A percentile compares a stretch with the other conserved stretches of the same genome.
Evolutionary conservation across 352 stramenopile species (phyloP).

Genomic region (Globisporangium heterothallicum): DNA sequence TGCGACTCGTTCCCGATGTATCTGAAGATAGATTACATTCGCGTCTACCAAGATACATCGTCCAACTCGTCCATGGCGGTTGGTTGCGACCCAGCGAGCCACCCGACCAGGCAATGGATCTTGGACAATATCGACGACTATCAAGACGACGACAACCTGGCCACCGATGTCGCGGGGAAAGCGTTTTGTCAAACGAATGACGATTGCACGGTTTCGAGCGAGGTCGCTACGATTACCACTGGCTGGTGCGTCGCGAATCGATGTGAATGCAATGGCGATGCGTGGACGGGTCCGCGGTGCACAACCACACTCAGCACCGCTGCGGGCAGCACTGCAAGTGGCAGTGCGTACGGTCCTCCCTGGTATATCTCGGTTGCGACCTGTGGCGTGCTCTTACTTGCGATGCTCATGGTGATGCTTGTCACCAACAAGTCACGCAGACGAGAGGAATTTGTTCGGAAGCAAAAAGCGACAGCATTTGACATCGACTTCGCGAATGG

Average conservation of each 20-base stretch:
- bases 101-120: conserved; percentile 32
- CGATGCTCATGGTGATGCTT: not conserved
- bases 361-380: not conserved
- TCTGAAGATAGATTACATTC: conserved; percentile 82
- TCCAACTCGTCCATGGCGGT: conserved; percentile 13
- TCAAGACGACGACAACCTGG: conserved; percentile 19
- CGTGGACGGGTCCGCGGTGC: conserved; percentile 32
- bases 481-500: too few relatives aligned
- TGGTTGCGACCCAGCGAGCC: conserved; percentile 25
- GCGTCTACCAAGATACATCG: conserved; percentile 66
- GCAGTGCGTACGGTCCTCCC: conserved; percentile 5
- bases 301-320: conserved; percentile 8
- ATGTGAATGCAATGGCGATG: conserved; percentile 21
- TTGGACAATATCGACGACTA: conserved; percentile 26
- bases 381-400: not conserved
- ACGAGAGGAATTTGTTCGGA: conserved; percentile 1
- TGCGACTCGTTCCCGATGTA: conserved; percentile 44
- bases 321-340: not conserved
- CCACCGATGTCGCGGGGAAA: conserved; percentile 17
- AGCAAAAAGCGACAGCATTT: too few relatives aligned
- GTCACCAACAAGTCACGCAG: not conserved
- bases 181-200: conserved; percentile 20
- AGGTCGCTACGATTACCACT: conserved; percentile 19
- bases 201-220: conserved; percentile 27
- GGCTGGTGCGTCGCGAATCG: conserved; percentile 24